A percentile compares a stretch with the other conserved stretches of the same genome.
Conservation (phyloP, 192 early-diverging fungal species). For the Borealophlyctis nickersoniae region DNA sequence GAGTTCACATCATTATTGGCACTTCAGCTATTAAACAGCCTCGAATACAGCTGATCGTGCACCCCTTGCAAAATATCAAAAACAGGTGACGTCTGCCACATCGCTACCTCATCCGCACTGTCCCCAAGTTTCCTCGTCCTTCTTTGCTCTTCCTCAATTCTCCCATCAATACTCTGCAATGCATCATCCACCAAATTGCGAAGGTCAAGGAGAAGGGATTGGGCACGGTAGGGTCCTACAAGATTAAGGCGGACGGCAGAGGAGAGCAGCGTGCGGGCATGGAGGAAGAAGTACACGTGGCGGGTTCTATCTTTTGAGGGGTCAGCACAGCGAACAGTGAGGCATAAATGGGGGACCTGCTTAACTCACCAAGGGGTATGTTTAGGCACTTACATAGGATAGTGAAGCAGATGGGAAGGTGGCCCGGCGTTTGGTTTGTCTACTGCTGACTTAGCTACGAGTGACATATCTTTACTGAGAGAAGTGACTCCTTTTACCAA, state of each 20-base stretch:
- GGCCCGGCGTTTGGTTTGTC: constrained; percentile 47
- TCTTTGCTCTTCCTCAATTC: neutral
- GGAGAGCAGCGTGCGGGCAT: constrained; percentile 81
- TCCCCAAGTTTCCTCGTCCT: constrained; percentile 2
- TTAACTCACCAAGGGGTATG: constrained; percentile 49
- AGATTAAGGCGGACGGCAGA: constrained; percentile 86
- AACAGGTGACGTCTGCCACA: constrained; percentile 35
- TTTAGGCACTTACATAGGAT: constrained; percentile 57
- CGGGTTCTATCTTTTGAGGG: constrained; percentile 55
- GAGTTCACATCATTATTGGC: too few species aligned
- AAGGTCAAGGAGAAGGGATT: constrained; percentile 58
- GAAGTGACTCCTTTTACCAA: neutral
- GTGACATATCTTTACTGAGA: too few species aligned
- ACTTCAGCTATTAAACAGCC: constrained; percentile 49
- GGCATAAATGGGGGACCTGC: too few species aligned
- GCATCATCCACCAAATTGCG: constrained; percentile 10
- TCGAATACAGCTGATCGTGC: constrained; percentile 44
- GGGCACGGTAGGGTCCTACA: constrained; percentile 85
- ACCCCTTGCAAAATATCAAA: constrained; percentile 44
- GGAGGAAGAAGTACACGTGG: constrained; percentile 78
- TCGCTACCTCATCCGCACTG: neutral
- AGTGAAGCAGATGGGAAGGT: constrained; percentile 79
- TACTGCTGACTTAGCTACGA: neutral
- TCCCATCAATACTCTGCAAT: neutral
- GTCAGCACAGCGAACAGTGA: too few species aligned